Percentiles rank a stretch among this genome's conserved stretches.
Conservation (phyloP, 2,329 filamentous ascomycete genomes). For the Escovopsis sp. region DNA sequence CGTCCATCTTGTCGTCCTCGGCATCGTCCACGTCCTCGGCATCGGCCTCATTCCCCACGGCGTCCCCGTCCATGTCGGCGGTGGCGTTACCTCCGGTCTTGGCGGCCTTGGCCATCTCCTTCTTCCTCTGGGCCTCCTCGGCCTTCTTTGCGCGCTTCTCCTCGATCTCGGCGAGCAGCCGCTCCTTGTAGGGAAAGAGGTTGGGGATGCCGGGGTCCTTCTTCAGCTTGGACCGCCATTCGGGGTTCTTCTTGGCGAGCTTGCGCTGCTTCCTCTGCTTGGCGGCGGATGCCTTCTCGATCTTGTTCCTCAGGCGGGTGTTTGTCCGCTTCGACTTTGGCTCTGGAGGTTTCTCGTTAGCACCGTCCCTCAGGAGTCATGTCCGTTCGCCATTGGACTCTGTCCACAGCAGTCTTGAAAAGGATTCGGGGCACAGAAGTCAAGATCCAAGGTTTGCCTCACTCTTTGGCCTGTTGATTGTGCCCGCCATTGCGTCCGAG, state of each 20-base stretch:
- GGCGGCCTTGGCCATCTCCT: slow-evolving; percentile 56
- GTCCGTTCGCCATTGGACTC: no score
- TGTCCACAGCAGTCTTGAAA: no score
- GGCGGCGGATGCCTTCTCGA: slow-evolving; percentile 76
- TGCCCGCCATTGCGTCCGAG: slow-evolving; percentile 30
- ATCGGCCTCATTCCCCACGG: slow-evolving; percentile 29
- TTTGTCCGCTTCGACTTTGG: slow-evolving; percentile 88
- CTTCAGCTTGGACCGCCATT: slow-evolving; percentile 91
- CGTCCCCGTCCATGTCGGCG: slow-evolving; percentile 26
- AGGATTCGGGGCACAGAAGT: not conserved
- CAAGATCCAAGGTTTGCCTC: no score
- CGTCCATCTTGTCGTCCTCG: slow-evolving; percentile 36
- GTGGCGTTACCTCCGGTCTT: slow-evolving; percentile 39
- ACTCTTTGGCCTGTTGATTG: slow-evolving; percentile 41
- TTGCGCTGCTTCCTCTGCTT: slow-evolving; percentile 89
- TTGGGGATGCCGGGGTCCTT: slow-evolving; percentile 98
- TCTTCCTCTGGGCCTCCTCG: slow-evolving; percentile 57
- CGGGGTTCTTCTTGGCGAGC: slow-evolving; percentile 84
- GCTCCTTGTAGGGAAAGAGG: slow-evolving; percentile 94
- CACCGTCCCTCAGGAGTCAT: not conserved
- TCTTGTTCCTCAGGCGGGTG: slow-evolving; percentile 84
- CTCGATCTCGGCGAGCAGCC: slow-evolving; percentile 86
- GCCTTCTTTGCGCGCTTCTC: slow-evolving; percentile 67
- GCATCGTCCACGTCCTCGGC: slow-evolving; percentile 21
- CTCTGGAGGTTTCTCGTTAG: slow-evolving; percentile 35